A percentile compares a stretch with the other conserved stretches of the same genome.
Conservation (phyloP, 2,329 filamentous ascomycete genomes). For the Teratosphaeria epicoccoides region DNA sequence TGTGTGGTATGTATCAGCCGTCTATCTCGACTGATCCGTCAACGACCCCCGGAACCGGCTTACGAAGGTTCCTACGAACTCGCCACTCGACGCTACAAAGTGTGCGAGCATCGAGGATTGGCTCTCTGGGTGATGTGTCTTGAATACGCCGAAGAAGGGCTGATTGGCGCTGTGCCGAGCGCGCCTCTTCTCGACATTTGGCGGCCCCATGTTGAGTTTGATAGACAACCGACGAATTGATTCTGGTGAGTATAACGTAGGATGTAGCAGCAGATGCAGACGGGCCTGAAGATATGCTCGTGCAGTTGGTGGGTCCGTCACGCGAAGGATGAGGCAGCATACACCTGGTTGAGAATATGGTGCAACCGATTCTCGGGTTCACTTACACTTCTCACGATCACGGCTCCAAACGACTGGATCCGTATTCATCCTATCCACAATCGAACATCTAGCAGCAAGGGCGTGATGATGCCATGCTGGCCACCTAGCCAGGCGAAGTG, state of each 20-base stretch:
- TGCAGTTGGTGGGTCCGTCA: neutral
- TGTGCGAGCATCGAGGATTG: neutral
- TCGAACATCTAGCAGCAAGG: neutral
- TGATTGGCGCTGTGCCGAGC: neutral
- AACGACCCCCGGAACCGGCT: neutral
- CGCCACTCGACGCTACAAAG: neutral
- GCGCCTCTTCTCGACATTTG: neutral
- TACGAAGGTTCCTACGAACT: neutral
- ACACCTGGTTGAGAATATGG: neutral
- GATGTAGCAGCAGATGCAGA: too few relatives aligned
- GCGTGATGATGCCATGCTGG: neutral
- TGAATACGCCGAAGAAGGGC: neutral
- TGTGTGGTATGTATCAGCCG: neutral
- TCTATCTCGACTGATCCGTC: neutral
- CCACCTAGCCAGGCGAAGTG: neutral
- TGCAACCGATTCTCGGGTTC: neutral
- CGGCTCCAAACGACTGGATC: neutral
- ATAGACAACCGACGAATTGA: too few relatives aligned
- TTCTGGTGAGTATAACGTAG: too few relatives aligned
- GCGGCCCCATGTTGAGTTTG: neutral
- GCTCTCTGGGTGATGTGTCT: neutral
- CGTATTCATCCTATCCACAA: neutral
- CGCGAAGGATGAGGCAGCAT: neutral
- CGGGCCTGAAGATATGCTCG: neutral
- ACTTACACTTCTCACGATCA: neutral